These are phyloP conservation scores for Termitomyces sp. DNA, from an alignment of 768 basidiomycete species.

Conservation along the genomic window DNA sequence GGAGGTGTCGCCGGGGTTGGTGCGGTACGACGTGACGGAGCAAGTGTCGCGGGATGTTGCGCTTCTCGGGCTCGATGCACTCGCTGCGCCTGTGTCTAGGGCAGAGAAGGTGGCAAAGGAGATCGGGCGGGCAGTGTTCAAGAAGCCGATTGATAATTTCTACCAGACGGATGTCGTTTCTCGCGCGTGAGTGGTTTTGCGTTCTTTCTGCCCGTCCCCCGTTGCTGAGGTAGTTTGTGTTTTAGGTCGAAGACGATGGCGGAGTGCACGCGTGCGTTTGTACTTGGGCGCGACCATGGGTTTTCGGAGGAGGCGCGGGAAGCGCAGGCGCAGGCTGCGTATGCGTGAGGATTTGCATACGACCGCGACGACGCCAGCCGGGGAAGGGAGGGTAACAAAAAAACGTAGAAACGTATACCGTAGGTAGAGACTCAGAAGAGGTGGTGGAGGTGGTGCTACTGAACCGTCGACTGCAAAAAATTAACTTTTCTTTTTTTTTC, in stretches of 20 bases:
- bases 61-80: constrained; percentile 53
- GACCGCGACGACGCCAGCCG: too few relatives aligned
- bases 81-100: constrained; percentile 36
- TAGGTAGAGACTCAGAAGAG: too few relatives aligned
- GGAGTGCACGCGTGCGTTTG: constrained; percentile 84
- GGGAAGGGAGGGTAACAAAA: too few relatives aligned
- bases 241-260: constrained; percentile 92
- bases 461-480: too few relatives aligned
- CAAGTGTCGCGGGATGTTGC: constrained; percentile 68
- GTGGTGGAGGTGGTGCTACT: too few relatives aligned
- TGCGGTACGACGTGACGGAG: constrained; percentile 82
- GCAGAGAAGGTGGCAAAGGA: constrained; percentile 44
- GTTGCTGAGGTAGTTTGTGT: not conserved
- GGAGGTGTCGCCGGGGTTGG: constrained; percentile 89
- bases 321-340: constrained; percentile 40
- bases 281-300: constrained; percentile 63
- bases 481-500: too few relatives aligned
- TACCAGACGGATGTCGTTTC: constrained; percentile 97
- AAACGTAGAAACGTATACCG: too few relatives aligned
- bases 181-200: constrained; percentile 62
- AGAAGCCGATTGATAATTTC: constrained; percentile 85
- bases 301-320: constrained; percentile 35
- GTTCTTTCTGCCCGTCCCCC: not conserved
- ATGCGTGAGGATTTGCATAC: constrained; percentile 17
- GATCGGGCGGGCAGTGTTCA: constrained; percentile 39